Base-by-base conservation (phyloP, 371 early-diverging fungal species). In the Umbelopsis sp. region DNA sequence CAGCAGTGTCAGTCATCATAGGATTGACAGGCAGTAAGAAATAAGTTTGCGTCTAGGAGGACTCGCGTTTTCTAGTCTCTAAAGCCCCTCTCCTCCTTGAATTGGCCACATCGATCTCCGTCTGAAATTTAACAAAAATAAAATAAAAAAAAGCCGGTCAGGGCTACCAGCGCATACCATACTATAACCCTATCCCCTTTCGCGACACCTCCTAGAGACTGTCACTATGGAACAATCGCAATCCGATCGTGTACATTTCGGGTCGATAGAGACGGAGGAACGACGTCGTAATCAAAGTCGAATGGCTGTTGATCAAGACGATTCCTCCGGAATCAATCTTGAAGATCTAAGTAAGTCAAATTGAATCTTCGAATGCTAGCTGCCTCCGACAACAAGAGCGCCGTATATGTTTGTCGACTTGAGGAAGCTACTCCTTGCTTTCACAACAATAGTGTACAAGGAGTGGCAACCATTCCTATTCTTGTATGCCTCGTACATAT, bases 181-280 rank as follows among this genome's bases (percentile, higher is more conserved):
- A 29, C 2, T 18, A 35, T 35, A 35, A 18, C 57, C 52, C 52
- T 51, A 32, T n/a, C 35, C 18, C 57, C n/a, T 57, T 35, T 3
- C 4, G 35, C 57, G 12, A 57, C 57, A 25, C 57, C 57, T 57
- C 48, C 48, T 48, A 20, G 48, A 48, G 18, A 16, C 48, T 53
- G 16, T 35, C 18, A 57, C 57, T 18, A 57, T 57, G 57, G 57
- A 57, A 7, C n/a, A 4, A 57, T 57, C 57, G 57, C 37, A 57
- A 16, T 37, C 57, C 29, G 57, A 57, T 18, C 79, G 83, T 51
- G 74, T 83, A 22, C 77, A 83, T 72, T 83, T 83, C 38, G 83
- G 83, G 20, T 79, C 83, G 11, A 53, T 83, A 32, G 83, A 83
- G 67, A 78, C 76, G 18, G 75, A 75, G 38, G 82, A 78, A 14